Evolutionary conservation across 2,329 filamentous ascomycete genomes (phyloP).

Genomic region (Graphiopsis chlorocephala): DNA sequence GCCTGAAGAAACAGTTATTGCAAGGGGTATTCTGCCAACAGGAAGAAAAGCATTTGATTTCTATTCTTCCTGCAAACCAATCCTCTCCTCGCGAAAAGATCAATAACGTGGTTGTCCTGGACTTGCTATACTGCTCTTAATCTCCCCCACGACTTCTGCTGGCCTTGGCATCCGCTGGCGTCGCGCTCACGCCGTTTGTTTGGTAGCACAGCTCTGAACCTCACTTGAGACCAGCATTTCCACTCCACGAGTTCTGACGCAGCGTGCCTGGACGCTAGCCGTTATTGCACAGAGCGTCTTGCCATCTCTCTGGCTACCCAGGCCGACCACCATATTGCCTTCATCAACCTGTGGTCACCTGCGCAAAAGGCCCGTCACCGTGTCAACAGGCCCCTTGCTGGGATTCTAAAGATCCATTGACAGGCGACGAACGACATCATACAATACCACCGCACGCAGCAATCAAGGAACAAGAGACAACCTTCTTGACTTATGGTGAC

Average conservation of each 20-base stretch:
- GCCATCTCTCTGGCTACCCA: slow-evolving; percentile 3
- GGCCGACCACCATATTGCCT: slow-evolving; percentile 7
- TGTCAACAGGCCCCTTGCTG: slow-evolving; percentile 15
- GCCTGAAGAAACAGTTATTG: slow-evolving; percentile 6
- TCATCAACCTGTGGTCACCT: slow-evolving; percentile 5
- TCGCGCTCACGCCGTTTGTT: slow-evolving; percentile 8
- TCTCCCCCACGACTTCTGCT: slow-evolving; percentile 6
- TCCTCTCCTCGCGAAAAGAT: background rate
- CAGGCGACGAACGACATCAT: background rate
- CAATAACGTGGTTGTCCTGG: background rate
- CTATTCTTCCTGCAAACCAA: background rate
- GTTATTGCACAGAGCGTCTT: slow-evolving; percentile 11
- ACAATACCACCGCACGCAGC: slow-evolving; percentile 2
- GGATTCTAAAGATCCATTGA: slow-evolving; percentile 11
- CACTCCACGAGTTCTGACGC: slow-evolving; percentile 11
- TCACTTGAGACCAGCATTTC: slow-evolving; percentile 17
- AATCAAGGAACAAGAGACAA: background rate
- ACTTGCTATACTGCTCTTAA: background rate
- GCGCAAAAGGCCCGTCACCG: slow-evolving; percentile 3
- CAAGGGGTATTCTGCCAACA: slow-evolving; percentile 3
- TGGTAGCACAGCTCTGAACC: slow-evolving; percentile 11
- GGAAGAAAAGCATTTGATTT: slow-evolving; percentile 1
- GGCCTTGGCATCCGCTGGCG: slow-evolving; percentile 11
- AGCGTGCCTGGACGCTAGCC: slow-evolving; percentile 13
- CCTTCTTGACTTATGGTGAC: slow-evolving; percentile 1